These are phyloP conservation scores for barley (Hordeum vulgare) DNA, from an alignment of 176 grass and related monocot genomes.

Conservation along the genomic window MorexV3_pseudomolecules_assembly NC_058518.1:510472297-510472796, in stretches of 20 bases:
- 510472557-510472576: conserved; percentile 91
- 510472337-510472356: conserved; percentile 67
- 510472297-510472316: not conserved
- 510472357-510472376: conserved; percentile 97
- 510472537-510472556: conserved; percentile 65
- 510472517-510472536: conserved; percentile 56
- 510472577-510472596: conserved; percentile 82
- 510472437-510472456: not conserved
- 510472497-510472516: conserved; percentile 68
- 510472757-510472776: not conserved
- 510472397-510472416: conserved; percentile 94
- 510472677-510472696: conserved; percentile 57
- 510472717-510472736: conserved; percentile 25
- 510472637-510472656: conserved; percentile 74
- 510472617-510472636: conserved; percentile 47
- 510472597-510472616: conserved; percentile 65
- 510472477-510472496: conserved; percentile 68
- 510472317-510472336: conserved; percentile 4
- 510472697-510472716: conserved; percentile 95
- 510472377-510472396: conserved; percentile 63
- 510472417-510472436: not conserved
- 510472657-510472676: conserved; percentile 51
- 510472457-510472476: not conserved
- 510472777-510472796: not conserved
- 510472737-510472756: not conserved